Evolutionary conservation across 2,329 filamentous ascomycete species (phyloP).

Genomic region (Penicillium digitatum): DNA sequence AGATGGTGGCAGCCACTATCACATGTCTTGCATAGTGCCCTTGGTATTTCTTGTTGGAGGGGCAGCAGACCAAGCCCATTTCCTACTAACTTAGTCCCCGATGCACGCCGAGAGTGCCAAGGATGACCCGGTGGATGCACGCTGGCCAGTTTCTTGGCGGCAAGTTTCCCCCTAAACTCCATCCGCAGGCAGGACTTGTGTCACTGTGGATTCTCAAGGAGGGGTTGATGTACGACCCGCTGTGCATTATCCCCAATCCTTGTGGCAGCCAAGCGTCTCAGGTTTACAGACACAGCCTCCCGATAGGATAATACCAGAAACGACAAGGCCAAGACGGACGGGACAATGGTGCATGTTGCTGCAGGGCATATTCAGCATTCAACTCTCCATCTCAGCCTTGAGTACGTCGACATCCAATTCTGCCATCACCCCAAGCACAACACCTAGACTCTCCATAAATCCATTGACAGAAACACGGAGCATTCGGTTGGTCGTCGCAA

Average conservation of each 20-base stretch:
- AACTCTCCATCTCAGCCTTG: slow-evolving; percentile 36
- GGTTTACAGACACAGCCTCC: not conserved
- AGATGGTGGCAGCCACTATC: slow-evolving; percentile 1
- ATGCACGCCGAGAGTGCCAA: slow-evolving; percentile 14
- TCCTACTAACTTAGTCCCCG: slow-evolving; percentile 3
- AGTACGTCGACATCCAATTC: slow-evolving; percentile 83
- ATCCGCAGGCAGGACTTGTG: not conserved
- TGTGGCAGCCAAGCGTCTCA: slow-evolving; percentile 6
- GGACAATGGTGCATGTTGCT: not conserved
- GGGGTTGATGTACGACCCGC: slow-evolving; percentile 7
- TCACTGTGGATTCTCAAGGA: slow-evolving; percentile 6
- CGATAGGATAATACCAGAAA: not conserved
- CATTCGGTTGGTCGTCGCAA: slow-evolving; percentile 92
- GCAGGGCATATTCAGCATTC: slow-evolving; percentile 4
- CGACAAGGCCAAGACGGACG: slow-evolving; percentile 4
- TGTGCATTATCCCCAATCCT: not conserved
- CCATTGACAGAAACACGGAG: slow-evolving; percentile 92
- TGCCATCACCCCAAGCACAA: slow-evolving; percentile 85
- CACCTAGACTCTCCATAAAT: slow-evolving; percentile 83
- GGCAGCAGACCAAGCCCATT: not conserved
- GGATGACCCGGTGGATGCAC: slow-evolving; percentile 15
- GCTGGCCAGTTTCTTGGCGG: slow-evolving; percentile 18
- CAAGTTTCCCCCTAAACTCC: slow-evolving; percentile 3
- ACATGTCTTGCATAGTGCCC: not conserved
- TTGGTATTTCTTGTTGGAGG: not conserved